phyloP scores from a whole-genome alignment of 148 eudicot species.

The Amaranthus cruentus region DNA sequence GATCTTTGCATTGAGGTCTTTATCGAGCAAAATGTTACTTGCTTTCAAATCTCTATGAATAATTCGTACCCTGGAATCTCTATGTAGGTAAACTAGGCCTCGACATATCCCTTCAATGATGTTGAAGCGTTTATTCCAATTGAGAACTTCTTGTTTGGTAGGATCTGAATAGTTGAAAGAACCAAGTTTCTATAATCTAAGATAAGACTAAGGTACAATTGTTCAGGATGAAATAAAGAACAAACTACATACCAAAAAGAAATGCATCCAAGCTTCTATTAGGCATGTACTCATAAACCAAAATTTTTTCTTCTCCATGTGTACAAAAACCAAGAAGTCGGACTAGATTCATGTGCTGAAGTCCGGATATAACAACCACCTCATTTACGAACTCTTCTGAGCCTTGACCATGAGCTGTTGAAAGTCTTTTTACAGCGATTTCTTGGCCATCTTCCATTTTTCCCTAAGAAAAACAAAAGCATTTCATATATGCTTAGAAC shows the following conservation, averaged over 20 bases:
- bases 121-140: slow-evolving; percentile 29
- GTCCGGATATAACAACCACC: slow-evolving; percentile 29
- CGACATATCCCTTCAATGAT: slow-evolving; percentile 34
- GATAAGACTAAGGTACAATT: neutral
- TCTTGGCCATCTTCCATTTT: slow-evolving; percentile 25
- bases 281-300: slow-evolving; percentile 31
- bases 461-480: slow-evolving; percentile 17
- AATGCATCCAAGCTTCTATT: slow-evolving; percentile 28
- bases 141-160: slow-evolving; percentile 15
- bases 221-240: neutral
- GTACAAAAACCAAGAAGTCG: slow-evolving; percentile 27
- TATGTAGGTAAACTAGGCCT: slow-evolving; percentile 31
- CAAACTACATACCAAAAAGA: slow-evolving; percentile 19
- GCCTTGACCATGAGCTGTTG: slow-evolving; percentile 31
- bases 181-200: neutral
- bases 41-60: slow-evolving; percentile 31
- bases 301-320: slow-evolving; percentile 25
- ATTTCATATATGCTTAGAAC: no score
- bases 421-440: slow-evolving; percentile 33
- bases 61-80: slow-evolving; percentile 30
- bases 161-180: slow-evolving; percentile 15
- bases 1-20: slow-evolving; percentile 29
- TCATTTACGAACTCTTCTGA: slow-evolving; percentile 31
- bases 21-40: slow-evolving; percentile 32
- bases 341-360: slow-evolving; percentile 33